These are phyloP conservation scores for Tulasnella sp. DNA, from an alignment of 768 basidiomycete genomes.

Conservation along the genomic window DNA sequence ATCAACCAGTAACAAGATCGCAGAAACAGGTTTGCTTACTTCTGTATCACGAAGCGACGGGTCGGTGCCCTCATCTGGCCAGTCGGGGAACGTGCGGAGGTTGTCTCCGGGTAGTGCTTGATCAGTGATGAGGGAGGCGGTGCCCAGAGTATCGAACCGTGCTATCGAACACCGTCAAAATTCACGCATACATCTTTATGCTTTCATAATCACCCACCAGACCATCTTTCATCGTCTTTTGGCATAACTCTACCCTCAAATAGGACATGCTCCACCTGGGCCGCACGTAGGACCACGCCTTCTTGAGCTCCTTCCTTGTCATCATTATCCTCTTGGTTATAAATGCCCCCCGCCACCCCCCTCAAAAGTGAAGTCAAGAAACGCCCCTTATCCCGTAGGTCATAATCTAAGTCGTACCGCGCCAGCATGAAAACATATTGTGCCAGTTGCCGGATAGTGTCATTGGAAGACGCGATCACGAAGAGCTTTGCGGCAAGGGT, in stretches of 20 bases:
- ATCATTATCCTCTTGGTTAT: constrained; percentile 23
- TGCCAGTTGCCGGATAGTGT: constrained; percentile 36
- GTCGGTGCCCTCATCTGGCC: constrained; percentile 82
- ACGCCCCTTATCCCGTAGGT: constrained; percentile 82
- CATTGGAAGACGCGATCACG: constrained; percentile 45
- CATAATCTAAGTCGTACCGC: constrained; percentile 78
- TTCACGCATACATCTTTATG: not conserved
- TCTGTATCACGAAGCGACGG: constrained; percentile 53
- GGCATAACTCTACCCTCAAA: constrained; percentile 61
- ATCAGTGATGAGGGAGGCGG: constrained; percentile 51
- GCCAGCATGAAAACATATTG: constrained; percentile 75
- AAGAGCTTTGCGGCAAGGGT: constrained; percentile 82
- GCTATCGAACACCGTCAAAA: constrained; percentile 5
- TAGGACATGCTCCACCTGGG: constrained; percentile 70
- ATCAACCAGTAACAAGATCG: not conserved
- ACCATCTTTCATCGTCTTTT: constrained; percentile 31
- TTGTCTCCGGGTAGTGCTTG: constrained; percentile 41
- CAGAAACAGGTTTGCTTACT: constrained; percentile 18
- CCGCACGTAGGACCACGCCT: constrained; percentile 69
- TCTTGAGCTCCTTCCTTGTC: constrained; percentile 40
- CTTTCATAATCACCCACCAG: constrained; percentile 26
- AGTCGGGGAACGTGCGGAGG: constrained; percentile 53
- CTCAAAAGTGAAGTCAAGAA: constrained; percentile 62
- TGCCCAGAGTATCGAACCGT: constrained; percentile 42
- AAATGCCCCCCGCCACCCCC: constrained; percentile 32